These are phyloP conservation scores for Lentinula lateritia DNA, from an alignment of 768 basidiomycete genomes.

Conservation along the genomic window DNA sequence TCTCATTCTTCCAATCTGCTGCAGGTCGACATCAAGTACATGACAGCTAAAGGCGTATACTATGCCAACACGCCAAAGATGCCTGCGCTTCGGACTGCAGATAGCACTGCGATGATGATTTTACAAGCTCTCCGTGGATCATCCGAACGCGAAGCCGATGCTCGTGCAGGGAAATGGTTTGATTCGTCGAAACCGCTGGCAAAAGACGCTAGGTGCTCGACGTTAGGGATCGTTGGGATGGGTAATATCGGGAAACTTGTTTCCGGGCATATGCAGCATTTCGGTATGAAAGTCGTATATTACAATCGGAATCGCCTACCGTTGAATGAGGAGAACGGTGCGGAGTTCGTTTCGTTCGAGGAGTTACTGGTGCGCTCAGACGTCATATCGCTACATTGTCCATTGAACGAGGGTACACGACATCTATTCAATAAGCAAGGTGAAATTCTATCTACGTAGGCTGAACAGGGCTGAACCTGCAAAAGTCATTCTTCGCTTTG, in stretches of 20 bases:
- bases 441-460: background rate
- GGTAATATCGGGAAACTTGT: constrained; percentile 15
- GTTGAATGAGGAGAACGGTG: constrained; percentile 13
- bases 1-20: constrained; percentile 2
- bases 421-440: constrained; percentile 11
- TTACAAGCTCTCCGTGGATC: constrained; percentile 12
- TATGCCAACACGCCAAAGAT: constrained; percentile 17
- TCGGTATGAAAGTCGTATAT: constrained; percentile 19
- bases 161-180: constrained; percentile 13
- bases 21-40: constrained; percentile 11
- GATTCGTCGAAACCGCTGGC: constrained; percentile 8
- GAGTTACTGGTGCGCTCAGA: constrained; percentile 13
- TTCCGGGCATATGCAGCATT: constrained; percentile 13
- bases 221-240: constrained; percentile 17
- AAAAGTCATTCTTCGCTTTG: background rate
- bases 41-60: constrained; percentile 12
- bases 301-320: constrained; percentile 13
- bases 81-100: constrained; percentile 15
- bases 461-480: too few relatives aligned
- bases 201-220: constrained; percentile 14
- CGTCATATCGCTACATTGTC: constrained; percentile 17
- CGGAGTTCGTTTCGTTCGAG: constrained; percentile 12
- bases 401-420: constrained; percentile 14
- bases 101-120: constrained; percentile 17
- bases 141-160: constrained; percentile 13